These are phyloP conservation scores for Ogataea polymorpha DNA, from an alignment of 805 yeast genomes.

Conservation along the genomic window DNA sequence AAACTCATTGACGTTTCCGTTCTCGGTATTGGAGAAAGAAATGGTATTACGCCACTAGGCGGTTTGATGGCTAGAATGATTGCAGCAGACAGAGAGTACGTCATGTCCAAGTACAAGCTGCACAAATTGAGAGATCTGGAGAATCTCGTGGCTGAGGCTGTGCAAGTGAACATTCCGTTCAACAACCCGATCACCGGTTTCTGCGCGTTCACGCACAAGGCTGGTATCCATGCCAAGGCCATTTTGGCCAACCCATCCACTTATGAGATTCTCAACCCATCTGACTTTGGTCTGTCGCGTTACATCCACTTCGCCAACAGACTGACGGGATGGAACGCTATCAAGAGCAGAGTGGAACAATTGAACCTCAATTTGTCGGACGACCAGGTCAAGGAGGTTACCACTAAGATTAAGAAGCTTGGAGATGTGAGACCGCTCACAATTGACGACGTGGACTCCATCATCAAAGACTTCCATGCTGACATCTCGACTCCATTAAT, in stretches of 20 bases:
- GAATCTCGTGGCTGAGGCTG: conserved; percentile 57
- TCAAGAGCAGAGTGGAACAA: conserved; percentile 59
- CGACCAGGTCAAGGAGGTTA: conserved; percentile 55
- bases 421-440: conserved; percentile 60
- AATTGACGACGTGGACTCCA: conserved; percentile 60
- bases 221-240: conserved; percentile 63
- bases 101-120: conserved; percentile 54
- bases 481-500: conserved; percentile 51
- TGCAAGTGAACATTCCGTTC: conserved; percentile 57
- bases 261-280: conserved; percentile 55
- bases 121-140: conserved; percentile 56
- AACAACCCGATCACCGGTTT: conserved; percentile 63
- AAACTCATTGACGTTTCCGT: conserved; percentile 57
- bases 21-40: conserved; percentile 62
- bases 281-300: conserved; percentile 58
- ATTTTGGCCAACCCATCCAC: conserved; percentile 63
- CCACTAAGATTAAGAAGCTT: conserved; percentile 51
- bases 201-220: conserved; percentile 64
- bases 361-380: conserved; percentile 53
- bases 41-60: conserved; percentile 60
- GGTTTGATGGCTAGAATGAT: conserved; percentile 64
- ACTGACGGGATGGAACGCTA: conserved; percentile 63
- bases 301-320: conserved; percentile 60
- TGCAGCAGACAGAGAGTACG: conserved; percentile 58
- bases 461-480: conserved; percentile 52